Evolutionary conservation across 108 stramenopile species (phyloP).

Genomic region (Skeletonema costatum): DNA sequence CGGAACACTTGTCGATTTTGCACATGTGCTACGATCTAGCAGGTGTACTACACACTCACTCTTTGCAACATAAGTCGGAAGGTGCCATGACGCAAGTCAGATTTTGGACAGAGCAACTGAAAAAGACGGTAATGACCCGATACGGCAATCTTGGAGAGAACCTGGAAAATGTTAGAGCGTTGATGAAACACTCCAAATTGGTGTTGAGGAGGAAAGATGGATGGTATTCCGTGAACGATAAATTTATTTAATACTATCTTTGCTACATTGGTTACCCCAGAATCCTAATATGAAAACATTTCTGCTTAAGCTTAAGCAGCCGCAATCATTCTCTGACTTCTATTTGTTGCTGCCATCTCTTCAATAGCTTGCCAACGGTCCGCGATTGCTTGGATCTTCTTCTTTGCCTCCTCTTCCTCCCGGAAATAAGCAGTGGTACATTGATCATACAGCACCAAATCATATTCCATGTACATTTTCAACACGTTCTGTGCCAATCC

Average conservation of each 20-base stretch:
- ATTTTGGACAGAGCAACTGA: constrained; percentile 85
- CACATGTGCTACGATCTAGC: constrained; percentile 74
- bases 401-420: constrained; percentile 90
- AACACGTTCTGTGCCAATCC: constrained; percentile 96
- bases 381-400: constrained; percentile 74
- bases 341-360: constrained; percentile 48
- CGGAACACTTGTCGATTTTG: constrained; percentile 75
- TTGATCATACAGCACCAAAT: constrained; percentile 86
- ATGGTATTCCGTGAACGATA: constrained; percentile 24
- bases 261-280: neutral
- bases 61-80: constrained; percentile 1
- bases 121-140: constrained; percentile 63
- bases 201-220: constrained; percentile 61
- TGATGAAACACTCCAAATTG: constrained; percentile 66
- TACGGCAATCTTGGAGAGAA: constrained; percentile 68
- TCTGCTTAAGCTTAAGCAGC: constrained; percentile 14
- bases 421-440: constrained; percentile 85
- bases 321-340: constrained; percentile 44
- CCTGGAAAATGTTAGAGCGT: constrained; percentile 54
- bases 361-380: constrained; percentile 82
- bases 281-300: neutral
- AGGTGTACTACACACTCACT: constrained; percentile 19
- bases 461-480: constrained; percentile 96
- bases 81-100: constrained; percentile 43
- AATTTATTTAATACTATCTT: constrained; percentile 36